Percentiles rank a stretch among this genome's conserved stretches.
phyloP scores from a whole-genome alignment of 176 grass and related monocot genomes.

The Metroxylon sagu region DNA sequence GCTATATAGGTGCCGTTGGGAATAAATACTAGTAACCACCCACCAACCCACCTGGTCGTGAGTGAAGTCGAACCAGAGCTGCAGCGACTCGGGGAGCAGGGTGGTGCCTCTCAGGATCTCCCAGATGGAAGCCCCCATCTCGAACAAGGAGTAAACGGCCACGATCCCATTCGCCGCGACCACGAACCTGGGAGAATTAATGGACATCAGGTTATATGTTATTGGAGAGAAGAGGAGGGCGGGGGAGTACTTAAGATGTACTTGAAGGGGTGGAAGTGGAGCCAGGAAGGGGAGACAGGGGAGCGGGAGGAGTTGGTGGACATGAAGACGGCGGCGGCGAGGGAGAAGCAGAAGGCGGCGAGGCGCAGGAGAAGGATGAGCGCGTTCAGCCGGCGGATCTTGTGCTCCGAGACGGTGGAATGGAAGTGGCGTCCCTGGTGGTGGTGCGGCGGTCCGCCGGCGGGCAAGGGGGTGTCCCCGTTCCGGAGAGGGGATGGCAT shows the following conservation, averaged over 20 bases:
- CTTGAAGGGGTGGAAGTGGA: conserved; percentile 15
- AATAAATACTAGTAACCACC: too few relatives aligned
- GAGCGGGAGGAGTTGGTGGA: conserved; percentile 20
- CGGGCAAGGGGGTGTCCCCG: conserved; percentile 5
- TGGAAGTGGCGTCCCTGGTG: conserved; percentile 8
- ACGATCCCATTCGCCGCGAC: conserved; percentile 69
- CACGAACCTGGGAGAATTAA: conserved; percentile 29
- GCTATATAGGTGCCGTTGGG: too few relatives aligned
- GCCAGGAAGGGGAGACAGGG: conserved; percentile 14
- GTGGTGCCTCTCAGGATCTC: conserved; percentile 48
- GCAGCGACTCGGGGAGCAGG: conserved; percentile 51
- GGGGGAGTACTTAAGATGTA: background rate
- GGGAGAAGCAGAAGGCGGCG: conserved; percentile 40
- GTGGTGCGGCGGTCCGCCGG: background rate
- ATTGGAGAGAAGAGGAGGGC: too few relatives aligned
- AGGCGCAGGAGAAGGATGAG: conserved; percentile 38
- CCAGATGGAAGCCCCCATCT: conserved; percentile 47
- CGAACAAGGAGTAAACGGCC: conserved; percentile 53
- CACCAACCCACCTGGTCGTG: conserved; percentile 65
- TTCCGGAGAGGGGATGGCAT: conserved; percentile 39
- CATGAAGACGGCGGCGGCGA: conserved; percentile 30
- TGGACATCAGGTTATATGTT: too few relatives aligned
- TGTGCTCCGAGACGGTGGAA: conserved; percentile 27
- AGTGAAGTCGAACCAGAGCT: conserved; percentile 90
- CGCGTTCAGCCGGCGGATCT: conserved; percentile 28